These are phyloP conservation scores for Symbiodinium natans DNA, from an alignment of 73 alveolate species.

Conservation along the genomic window DNA sequence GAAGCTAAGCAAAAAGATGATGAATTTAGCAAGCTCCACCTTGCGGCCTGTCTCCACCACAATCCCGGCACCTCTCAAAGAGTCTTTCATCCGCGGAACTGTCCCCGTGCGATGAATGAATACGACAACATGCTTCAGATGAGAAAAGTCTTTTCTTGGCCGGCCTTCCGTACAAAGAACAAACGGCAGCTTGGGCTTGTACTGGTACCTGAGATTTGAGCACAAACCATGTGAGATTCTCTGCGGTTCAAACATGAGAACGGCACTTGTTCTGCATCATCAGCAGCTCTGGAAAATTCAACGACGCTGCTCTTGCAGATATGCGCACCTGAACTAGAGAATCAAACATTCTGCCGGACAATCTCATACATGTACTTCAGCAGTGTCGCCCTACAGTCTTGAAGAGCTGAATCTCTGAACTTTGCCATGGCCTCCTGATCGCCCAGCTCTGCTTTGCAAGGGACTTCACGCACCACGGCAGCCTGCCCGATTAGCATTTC, in stretches of 20 bases:
- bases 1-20: too few relatives aligned
- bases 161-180: slow-evolving; percentile 6
- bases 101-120: too few relatives aligned
- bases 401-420: too few relatives aligned
- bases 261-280: slow-evolving; percentile 92
- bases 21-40: background rate
- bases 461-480: slow-evolving; percentile 52
- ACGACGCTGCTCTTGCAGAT: slow-evolving; percentile 87
- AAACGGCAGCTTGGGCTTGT: slow-evolving; percentile 90
- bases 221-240: background rate
- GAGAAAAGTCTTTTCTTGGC: too few relatives aligned
- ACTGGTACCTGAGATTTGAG: slow-evolving; percentile 41
- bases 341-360: too few relatives aligned
- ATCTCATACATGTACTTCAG: too few relatives aligned
- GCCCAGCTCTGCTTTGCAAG: slow-evolving; percentile 44
- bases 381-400: too few relatives aligned
- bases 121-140: too few relatives aligned
- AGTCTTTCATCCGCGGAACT: too few relatives aligned
- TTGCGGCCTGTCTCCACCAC: slow-evolving; percentile 42
- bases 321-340: slow-evolving; percentile 53
- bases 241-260: background rate
- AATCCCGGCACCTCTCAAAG: slow-evolving; percentile 58
- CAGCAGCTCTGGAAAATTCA: slow-evolving; percentile 90
- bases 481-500: slow-evolving; percentile 7
- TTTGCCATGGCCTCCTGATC: slow-evolving; percentile 13